Conservation (phyloP, 2,329 filamentous ascomycete genomes). For the Aphanocladium album region DNA sequence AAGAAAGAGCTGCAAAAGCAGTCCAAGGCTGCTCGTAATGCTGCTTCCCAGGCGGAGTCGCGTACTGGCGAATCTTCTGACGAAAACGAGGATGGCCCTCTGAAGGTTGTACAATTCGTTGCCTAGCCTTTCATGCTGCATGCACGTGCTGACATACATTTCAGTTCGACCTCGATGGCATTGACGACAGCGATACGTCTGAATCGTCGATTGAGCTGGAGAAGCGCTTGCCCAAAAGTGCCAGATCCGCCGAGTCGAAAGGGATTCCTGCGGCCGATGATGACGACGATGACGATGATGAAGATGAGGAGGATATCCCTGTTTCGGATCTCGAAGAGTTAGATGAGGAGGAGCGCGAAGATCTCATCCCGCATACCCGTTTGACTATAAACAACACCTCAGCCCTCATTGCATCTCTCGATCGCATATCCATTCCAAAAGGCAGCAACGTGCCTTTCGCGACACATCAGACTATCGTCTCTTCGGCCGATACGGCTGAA, state of each 20-base stretch:
- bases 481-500: conserved; percentile 56
- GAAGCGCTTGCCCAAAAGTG: conserved; percentile 38
- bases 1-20: background rate
- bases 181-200: conserved; percentile 57
- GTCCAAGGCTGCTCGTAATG: background rate
- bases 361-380: conserved; percentile 83
- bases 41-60: background rate
- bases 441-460: conserved; percentile 69
- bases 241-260: conserved; percentile 17
- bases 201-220: conserved; percentile 76
- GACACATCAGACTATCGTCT: conserved; percentile 72
- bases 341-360: conserved; percentile 74
- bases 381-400: conserved; percentile 96
- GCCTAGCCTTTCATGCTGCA: background rate
- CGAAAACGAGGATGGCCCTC: conserved; percentile 9
- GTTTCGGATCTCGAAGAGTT: conserved; percentile 80
- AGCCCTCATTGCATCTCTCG: conserved; percentile 74
- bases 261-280: conserved; percentile 35
- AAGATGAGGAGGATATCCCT: conserved; percentile 76
- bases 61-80: conserved; percentile 7
- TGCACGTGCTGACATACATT: background rate
- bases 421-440: conserved; percentile 67
- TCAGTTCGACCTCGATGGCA: conserved; percentile 48
- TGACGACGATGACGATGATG: conserved; percentile 54
- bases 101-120: background rate